Evolutionary conservation across 73 alveolate species (phyloP), one percentile per base, ranked within the genome.

Genomic region (Durusdinium trenchii): DNA sequence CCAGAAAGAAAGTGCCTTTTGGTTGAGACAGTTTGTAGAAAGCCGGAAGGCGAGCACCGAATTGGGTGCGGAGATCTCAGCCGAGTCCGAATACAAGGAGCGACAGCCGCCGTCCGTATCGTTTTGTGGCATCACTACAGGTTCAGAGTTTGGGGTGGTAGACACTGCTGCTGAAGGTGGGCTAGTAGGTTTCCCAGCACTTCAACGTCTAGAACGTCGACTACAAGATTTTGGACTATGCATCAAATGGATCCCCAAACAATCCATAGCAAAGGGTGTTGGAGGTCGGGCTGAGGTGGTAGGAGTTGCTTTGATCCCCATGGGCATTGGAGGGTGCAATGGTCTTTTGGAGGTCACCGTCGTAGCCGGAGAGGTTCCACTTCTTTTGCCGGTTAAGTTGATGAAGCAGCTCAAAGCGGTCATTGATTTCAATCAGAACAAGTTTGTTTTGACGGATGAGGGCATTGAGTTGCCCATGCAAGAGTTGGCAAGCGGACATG

Each of bases 81-180:
- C n/a, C n/a, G n/a, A 57, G 69, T 57, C 69, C 69, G 69, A 57
- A 16, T 81, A 30, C 46, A 10, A 7, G 46, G 30, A 48, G 38
- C 42, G 26, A 6, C 61, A 28, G 45, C 48, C 48, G 6, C n/a
- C n/a, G 36, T 4, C 42, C 14, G 69, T 5, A 2, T 20, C 5
- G 36, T 85, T 85, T 85, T 51, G 75, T 20, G 95, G 95, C 60
- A 51, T 85, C 30, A 78, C 52, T 1, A 85, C 95, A 1, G 10
- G 40, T 6, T 12, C 40, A 0, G 32, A 0, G 40, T 57, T 38
- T 10, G 95, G 79, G 3, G 79, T 85, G 26, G 78, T 85, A 0
- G 79, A 52, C 43, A 51, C 95, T 12, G 95, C 79, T 45, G 95
- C 95, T 4, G 95, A 85, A 36, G 78, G 78, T 85, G 79, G 94